Percentiles rank a stretch among this genome's conserved stretches.
phyloP scores from a whole-genome alignment of 345 rosid genomes.

The Kernera saxatilis region DNA sequence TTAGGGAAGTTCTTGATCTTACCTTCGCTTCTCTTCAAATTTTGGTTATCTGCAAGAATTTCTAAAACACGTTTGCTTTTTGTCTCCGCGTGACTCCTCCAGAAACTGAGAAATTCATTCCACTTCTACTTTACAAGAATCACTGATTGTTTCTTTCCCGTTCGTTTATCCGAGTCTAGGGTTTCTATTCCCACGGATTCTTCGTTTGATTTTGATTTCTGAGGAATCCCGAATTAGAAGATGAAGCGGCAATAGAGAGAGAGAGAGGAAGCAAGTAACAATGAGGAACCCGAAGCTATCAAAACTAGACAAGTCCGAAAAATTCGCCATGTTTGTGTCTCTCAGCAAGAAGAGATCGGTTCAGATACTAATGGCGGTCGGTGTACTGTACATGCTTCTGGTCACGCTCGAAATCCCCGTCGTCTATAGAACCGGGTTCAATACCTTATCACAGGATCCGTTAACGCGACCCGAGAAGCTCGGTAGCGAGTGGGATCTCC shows the following conservation, averaged over 20 bases:
- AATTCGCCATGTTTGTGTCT: slow-evolving; percentile 31
- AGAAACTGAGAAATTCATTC: neutral
- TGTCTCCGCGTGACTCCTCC: no score
- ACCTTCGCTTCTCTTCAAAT: neutral
- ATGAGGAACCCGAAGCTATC: neutral
- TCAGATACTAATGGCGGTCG: slow-evolving; percentile 49
- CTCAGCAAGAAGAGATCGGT: slow-evolving; percentile 46
- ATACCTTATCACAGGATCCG: slow-evolving; percentile 39
- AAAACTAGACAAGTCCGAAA: slow-evolving; percentile 18
- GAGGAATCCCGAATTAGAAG: neutral
- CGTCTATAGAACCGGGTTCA: slow-evolving; percentile 37
- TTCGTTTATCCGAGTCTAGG: neutral
- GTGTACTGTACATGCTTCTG: slow-evolving; percentile 41
- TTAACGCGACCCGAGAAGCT: slow-evolving; percentile 36
- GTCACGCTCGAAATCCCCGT: slow-evolving; percentile 61
- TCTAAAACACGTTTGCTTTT: no score
- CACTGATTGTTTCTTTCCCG: neutral
- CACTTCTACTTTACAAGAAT: neutral
- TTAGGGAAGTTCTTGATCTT: neutral
- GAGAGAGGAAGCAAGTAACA: no score
- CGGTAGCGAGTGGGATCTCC: slow-evolving; percentile 36
- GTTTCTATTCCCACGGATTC: neutral
- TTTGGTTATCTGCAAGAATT: neutral
- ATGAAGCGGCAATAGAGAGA: neutral
- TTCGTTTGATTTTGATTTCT: neutral